These are phyloP conservation scores for Novymonas esmeraldas DNA, from an alignment of 208 protist genomes.

Conservation along the genomic window DNA sequence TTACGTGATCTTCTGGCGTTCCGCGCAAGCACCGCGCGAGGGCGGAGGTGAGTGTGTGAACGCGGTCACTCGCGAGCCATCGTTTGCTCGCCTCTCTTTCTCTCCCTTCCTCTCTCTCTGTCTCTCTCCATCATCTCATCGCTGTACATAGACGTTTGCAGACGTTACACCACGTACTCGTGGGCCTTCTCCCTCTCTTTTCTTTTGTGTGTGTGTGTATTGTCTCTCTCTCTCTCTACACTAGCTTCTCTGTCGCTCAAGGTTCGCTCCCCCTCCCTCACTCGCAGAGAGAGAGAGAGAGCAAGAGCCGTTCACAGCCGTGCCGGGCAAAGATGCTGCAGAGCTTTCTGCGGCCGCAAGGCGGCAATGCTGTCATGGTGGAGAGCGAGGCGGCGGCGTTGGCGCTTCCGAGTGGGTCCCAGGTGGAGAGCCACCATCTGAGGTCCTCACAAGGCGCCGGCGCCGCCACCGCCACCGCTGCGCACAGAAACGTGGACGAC, in stretches of 20 bases:
- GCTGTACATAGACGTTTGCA: constrained; percentile 14
- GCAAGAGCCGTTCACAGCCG: not conserved
- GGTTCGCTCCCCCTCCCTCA: too few relatives aligned
- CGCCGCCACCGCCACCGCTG: not conserved
- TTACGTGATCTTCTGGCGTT: too few relatives aligned
- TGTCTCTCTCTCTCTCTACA: too few relatives aligned
- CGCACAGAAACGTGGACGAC: not conserved
- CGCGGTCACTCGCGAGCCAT: too few relatives aligned
- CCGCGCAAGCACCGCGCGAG: too few relatives aligned
- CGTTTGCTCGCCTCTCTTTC: not conserved
- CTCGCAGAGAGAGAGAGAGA: not conserved
- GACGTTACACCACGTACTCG: too few relatives aligned
- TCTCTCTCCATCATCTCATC: not conserved
- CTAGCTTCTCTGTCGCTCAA: too few relatives aligned
- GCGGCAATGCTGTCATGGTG: not conserved
- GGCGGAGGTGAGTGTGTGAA: too few relatives aligned
- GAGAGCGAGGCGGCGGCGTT: not conserved
- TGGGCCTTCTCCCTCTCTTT: not conserved
- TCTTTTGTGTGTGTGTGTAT: not conserved
- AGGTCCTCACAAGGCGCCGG: not conserved
- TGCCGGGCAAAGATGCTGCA: constrained; percentile 66
- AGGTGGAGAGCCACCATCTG: constrained; percentile 21
- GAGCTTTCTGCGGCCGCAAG: constrained; percentile 58
- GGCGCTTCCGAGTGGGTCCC: not conserved
- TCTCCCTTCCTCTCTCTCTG: not conserved